Conservation (phyloP, 257 asterid species). For the Mitragyna speciosa region DNA sequence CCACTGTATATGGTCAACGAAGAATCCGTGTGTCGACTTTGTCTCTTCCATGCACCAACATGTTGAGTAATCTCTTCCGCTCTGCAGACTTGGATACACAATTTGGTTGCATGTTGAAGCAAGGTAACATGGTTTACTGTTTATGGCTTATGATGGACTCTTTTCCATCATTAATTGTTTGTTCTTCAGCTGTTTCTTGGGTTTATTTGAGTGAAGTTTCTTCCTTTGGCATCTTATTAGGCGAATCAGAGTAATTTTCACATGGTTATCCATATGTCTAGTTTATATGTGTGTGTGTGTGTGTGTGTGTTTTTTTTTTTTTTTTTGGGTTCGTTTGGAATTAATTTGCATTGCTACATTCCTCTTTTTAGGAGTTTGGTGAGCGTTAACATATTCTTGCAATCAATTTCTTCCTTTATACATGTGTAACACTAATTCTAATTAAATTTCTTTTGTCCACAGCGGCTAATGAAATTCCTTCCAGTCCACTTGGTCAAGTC, state of each 20-base stretch:
- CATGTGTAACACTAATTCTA: constrained; percentile 12
- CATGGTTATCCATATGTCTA: not conserved
- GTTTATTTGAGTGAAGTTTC: not conserved
- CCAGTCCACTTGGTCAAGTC: constrained; percentile 71
- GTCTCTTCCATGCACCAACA: constrained; percentile 87
- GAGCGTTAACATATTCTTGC: not conserved
- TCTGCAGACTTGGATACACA: constrained; percentile 96
- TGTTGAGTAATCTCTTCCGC: constrained; percentile 92
- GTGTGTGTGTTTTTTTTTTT: no score
- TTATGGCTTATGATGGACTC: constrained; percentile 5
- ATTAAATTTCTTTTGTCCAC: constrained; percentile 30
- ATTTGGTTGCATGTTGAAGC: constrained; percentile 81
- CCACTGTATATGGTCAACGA: constrained; percentile 92
- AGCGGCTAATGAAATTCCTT: constrained; percentile 90
- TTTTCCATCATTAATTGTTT: not conserved
- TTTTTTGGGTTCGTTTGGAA: not conserved
- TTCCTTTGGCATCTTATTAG: not conserved
- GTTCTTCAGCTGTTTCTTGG: not conserved
- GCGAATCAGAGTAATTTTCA: not conserved
- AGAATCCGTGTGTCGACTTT: constrained; percentile 94
- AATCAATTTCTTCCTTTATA: constrained; percentile 7
- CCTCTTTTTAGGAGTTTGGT: not conserved
- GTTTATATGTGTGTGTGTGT: no score
- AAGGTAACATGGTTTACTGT: constrained; percentile 46
- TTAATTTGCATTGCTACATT: not conserved